A percentile compares a stretch with the other conserved stretches of the same genome.
Conservation (phyloP, 108 stramenopile genomes). For the Seminavis robusta region DNA sequence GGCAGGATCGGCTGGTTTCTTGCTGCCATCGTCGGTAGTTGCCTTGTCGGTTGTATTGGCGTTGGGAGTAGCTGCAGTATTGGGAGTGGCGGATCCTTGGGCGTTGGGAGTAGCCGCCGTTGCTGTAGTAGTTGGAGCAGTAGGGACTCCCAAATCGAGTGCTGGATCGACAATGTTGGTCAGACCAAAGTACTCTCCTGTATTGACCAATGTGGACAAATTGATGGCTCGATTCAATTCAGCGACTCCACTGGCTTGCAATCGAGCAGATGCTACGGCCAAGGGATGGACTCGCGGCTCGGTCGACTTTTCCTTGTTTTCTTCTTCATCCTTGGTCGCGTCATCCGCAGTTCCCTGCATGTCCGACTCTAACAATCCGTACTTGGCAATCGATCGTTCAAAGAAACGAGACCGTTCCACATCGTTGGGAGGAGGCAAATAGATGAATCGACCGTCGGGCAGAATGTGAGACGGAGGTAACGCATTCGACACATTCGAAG, state of each 20-base stretch:
- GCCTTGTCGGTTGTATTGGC: neutral
- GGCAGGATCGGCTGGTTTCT: neutral
- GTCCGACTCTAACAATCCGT: constrained; percentile 49
- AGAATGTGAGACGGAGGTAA: constrained; percentile 78
- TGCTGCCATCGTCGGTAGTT: neutral
- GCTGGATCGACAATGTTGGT: constrained; percentile 69
- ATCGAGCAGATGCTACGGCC: constrained; percentile 66
- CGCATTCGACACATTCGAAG: no score
- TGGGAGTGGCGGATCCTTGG: neutral
- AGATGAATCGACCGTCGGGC: constrained; percentile 67
- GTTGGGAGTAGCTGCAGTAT: constrained; percentile 4
- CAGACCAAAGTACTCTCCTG: constrained; percentile 72
- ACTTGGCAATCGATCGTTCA: constrained; percentile 66
- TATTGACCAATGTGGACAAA: constrained; percentile 49
- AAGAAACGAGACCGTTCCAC: constrained; percentile 54
- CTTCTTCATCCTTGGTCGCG: constrained; percentile 5
- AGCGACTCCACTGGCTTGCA: constrained; percentile 62
- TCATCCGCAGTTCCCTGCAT: constrained; percentile 1
- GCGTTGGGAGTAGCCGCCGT: constrained; percentile 9
- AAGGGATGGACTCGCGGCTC: constrained; percentile 62
- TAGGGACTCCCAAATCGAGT: constrained; percentile 14
- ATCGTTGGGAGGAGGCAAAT: constrained; percentile 55
- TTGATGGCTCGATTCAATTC: constrained; percentile 85
- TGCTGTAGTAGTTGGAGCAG: constrained; percentile 11
- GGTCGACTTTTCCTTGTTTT: constrained; percentile 25